Evolutionary conservation across 371 early-diverging fungal species (phyloP).

Genomic region (Apophysomyces trapeziformis): DNA sequence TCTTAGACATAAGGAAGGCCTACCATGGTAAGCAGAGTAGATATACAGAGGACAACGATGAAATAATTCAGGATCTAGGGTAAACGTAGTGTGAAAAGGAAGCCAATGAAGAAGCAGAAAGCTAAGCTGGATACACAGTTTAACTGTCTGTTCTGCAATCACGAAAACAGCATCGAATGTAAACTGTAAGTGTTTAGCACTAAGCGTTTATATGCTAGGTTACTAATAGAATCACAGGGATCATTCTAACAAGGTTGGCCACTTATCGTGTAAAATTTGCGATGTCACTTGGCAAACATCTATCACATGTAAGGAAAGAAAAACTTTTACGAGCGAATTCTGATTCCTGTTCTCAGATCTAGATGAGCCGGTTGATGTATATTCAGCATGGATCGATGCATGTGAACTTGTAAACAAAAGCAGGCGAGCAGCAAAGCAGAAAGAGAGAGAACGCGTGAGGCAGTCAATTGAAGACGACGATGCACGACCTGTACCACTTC

Average conservation of each 20-base stretch:
- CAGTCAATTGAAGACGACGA: constrained; percentile 10
- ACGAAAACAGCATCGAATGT: constrained; percentile 80
- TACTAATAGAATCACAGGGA: constrained; percentile 33
- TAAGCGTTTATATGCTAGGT: neutral
- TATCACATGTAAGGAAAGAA: constrained; percentile 63
- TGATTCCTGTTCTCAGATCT: constrained; percentile 50
- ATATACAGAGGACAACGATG: neutral
- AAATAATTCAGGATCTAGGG: constrained; percentile 54
- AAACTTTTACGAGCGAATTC: neutral
- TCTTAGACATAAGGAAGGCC: neutral
- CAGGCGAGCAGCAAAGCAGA: constrained; percentile 28
- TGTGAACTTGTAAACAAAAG: constrained; percentile 69
- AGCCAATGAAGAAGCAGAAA: constrained; percentile 73
- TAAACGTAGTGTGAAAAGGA: constrained; percentile 86
- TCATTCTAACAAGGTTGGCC: constrained; percentile 61
- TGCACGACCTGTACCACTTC: constrained; percentile 21
- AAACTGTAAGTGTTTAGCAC: constrained; percentile 64
- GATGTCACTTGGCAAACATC: constrained; percentile 69
- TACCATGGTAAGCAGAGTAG: neutral
- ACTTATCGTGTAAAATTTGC: constrained; percentile 78
- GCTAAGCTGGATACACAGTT: constrained; percentile 80
- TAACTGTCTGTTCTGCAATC: constrained; percentile 91
- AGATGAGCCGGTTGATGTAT: constrained; percentile 83
- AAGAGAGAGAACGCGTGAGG: constrained; percentile 24
- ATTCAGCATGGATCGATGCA: constrained; percentile 87